Base-by-base conservation (phyloP, 192 early-diverging fungal species). In the Thamnidium elegans region DNA sequence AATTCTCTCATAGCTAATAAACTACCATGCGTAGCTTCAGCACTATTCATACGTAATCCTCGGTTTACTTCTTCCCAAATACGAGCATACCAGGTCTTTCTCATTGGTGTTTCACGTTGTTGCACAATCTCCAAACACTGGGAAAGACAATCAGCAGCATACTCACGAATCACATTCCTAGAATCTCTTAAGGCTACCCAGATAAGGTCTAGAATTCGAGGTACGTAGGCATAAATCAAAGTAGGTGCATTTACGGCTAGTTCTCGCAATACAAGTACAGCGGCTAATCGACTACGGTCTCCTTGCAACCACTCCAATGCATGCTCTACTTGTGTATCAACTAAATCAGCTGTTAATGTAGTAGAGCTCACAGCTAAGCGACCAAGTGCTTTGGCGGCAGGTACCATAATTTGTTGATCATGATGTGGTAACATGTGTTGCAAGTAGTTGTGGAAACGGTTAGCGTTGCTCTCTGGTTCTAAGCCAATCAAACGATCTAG, bases 221-320 rank as follows among this genome's bases (percentile, higher is more conserved):
- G 78, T 7, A 95, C 87, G 70, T 90, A 90, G 14, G 84, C 80
- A 65, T 92, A 94, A 15, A 97, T 84, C 26, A 95, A 76, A 36
- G 90, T 88, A 14, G 92, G 90, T 7, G 93, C 87, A 63, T 89
- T 90, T 34, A 82, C 66, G 4, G 89, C 84, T 3, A 95, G 78
- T 63, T 91, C 90, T 11, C 80, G 69, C 4, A 95, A 66, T 7
- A 95, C 87, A 6, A 94, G 69, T 0, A 93, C 92, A 54, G 92
- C 90, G 3, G 92, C 89, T 77, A 91, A 89, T 39, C 92, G 74
- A 53, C 88, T 66, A 3, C 81, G 77, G 65, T 95, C 93, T 39
- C 88, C 89, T 76, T 92, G 90, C 48, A 94, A 75, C 89, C 89
- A 93, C 72, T 94, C 92, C 59, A 94, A 63, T 4, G 91, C 90